Conservation (phyloP, 2,329 filamentous ascomycete genomes). For the Scedosporium minutisporum region DNA sequence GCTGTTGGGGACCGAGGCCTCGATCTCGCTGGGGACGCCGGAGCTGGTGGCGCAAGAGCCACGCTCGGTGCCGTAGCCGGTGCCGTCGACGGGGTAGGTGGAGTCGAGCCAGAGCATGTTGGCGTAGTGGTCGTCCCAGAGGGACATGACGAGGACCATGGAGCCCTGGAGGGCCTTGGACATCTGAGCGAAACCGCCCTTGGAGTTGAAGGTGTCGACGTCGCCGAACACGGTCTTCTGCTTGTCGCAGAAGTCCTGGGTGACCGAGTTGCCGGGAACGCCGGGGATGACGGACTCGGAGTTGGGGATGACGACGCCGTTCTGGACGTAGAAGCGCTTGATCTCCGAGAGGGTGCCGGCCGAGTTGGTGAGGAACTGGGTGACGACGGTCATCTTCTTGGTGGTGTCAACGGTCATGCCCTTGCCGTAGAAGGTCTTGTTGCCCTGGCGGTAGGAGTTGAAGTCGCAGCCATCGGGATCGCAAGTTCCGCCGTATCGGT, state of each 20-base stretch:
- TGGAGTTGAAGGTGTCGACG: slow-evolving; percentile 37
- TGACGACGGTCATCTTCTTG: slow-evolving; percentile 54
- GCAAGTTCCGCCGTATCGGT: slow-evolving; percentile 53
- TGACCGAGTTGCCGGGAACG: slow-evolving; percentile 39
- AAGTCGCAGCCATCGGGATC: slow-evolving; percentile 64
- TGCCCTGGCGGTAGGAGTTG: slow-evolving; percentile 59
- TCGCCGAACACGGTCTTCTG: slow-evolving; percentile 51
- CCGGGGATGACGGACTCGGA: slow-evolving; percentile 29
- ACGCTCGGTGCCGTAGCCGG: slow-evolving; percentile 37
- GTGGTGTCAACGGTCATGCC: slow-evolving; percentile 47
- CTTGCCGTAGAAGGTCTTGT: slow-evolving; percentile 52
- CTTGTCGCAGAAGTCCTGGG: slow-evolving; percentile 44
- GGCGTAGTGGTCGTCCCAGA: slow-evolving; percentile 57
- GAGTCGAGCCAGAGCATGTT: slow-evolving; percentile 71
- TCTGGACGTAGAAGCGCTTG: slow-evolving; percentile 56
- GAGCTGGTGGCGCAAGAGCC: slow-evolving; percentile 43
- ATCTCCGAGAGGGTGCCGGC: slow-evolving; percentile 49
- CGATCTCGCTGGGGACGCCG: slow-evolving; percentile 40
- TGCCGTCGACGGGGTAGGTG: slow-evolving; percentile 44
- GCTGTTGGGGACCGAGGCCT: slow-evolving; percentile 33
- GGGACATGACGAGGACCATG: slow-evolving; percentile 40
- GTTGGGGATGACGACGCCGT: slow-evolving; percentile 49
- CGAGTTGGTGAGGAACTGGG: slow-evolving; percentile 45
- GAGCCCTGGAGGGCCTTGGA: slow-evolving; percentile 28
- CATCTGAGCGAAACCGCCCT: slow-evolving; percentile 52